These are phyloP conservation scores for Podila epicladia DNA, from an alignment of 192 early-diverging fungal species.

Conservation along the genomic window DNA sequence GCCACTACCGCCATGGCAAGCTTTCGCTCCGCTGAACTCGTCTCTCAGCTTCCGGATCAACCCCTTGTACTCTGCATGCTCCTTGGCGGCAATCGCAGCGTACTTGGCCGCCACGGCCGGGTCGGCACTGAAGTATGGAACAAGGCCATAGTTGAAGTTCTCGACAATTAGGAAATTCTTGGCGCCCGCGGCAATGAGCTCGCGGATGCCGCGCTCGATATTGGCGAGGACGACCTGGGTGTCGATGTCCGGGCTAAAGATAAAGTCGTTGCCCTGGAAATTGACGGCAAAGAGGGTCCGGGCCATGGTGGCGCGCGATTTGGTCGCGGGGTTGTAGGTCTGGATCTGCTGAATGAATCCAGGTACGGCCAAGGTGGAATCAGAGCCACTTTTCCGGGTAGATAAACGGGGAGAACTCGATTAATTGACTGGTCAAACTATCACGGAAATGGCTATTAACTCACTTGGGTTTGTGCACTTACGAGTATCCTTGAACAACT, in stretches of 20 bases:
- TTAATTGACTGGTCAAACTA: background rate
- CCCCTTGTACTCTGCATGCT: slow-evolving; percentile 13
- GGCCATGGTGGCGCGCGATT: background rate
- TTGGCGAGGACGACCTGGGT: slow-evolving; percentile 6
- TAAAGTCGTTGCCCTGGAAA: slow-evolving; percentile 46
- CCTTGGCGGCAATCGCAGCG: background rate
- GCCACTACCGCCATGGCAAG: background rate
- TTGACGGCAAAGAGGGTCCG: slow-evolving; percentile 22
- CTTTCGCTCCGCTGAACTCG: slow-evolving; percentile 6
- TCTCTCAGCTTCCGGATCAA: background rate
- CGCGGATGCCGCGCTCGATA: slow-evolving; percentile 12
- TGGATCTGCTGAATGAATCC: slow-evolving; percentile 43
- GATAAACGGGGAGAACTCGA: background rate
- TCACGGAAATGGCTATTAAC: no score
- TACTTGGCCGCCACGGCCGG: slow-evolving; percentile 5
- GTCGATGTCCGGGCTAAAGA: slow-evolving; percentile 13
- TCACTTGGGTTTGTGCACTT: background rate
- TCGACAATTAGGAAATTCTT: slow-evolving; percentile 26
- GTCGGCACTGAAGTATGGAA: slow-evolving; percentile 29
- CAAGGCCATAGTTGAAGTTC: slow-evolving; percentile 15
- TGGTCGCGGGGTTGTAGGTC: background rate
- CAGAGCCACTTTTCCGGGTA: background rate
- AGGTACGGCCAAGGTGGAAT: slow-evolving; percentile 23
- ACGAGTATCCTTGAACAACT: slow-evolving; percentile 31
- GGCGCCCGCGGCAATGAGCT: slow-evolving; percentile 13